These are phyloP conservation scores for Fagopyrum tataricum DNA, from an alignment of 148 eudicot species.

Conservation along the genomic window DNA sequence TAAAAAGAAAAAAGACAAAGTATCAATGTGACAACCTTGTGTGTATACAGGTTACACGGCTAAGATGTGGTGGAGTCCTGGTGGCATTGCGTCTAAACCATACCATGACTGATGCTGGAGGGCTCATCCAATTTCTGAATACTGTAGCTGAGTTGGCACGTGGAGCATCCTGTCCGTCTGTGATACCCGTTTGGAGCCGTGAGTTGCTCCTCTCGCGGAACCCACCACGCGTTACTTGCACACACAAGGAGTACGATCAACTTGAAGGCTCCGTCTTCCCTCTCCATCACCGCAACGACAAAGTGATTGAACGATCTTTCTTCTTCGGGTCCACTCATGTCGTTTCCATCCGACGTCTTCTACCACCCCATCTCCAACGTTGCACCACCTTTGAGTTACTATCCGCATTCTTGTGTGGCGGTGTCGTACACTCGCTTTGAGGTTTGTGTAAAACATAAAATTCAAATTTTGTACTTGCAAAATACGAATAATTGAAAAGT, in stretches of 20 bases:
- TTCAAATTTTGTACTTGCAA: too few relatives aligned
- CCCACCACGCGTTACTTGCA: constrained; percentile 22
- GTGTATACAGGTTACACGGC: constrained; percentile 10
- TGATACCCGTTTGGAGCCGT: constrained; percentile 30
- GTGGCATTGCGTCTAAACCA: constrained; percentile 21
- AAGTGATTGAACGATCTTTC: not conserved
- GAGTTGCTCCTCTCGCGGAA: constrained; percentile 22
- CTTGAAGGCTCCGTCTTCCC: not conserved
- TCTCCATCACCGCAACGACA: not conserved
- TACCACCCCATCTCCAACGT: not conserved
- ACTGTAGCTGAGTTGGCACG: constrained; percentile 30
- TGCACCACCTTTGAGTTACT: not conserved
- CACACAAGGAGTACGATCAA: constrained; percentile 1
- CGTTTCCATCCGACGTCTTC: not conserved
- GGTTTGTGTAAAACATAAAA: not conserved
- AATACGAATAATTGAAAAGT: too few relatives aligned
- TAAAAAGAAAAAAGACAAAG: too few relatives aligned
- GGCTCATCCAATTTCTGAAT: constrained; percentile 26
- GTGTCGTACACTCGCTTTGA: constrained; percentile 20
- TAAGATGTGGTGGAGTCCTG: constrained; percentile 12
- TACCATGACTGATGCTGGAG: constrained; percentile 26
- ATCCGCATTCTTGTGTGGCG: constrained; percentile 21
- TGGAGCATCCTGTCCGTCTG: constrained; percentile 16
- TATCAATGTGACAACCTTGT: too few relatives aligned
- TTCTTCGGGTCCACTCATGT: constrained; percentile 1